Evolutionary conservation across 139 green algal species (phyloP), one percentile per base, ranked within the genome.

Genomic region (Volvox reticuliferus): DNA sequence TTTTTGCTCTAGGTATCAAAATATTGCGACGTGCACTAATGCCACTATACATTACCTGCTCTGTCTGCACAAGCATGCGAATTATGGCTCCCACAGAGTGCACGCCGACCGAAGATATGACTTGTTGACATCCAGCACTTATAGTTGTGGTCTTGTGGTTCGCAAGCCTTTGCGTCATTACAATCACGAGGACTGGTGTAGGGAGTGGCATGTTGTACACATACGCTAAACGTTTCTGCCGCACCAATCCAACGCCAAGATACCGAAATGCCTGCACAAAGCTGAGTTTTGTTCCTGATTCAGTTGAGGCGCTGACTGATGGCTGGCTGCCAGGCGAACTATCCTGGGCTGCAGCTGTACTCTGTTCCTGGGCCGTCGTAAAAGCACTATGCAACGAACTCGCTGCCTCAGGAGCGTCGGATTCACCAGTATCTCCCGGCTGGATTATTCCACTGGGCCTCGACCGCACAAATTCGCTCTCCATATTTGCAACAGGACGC

Each of bases 11-110:
- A 55, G 44, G 44, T 14, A 55, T 55, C 9, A 55, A 55, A 14
- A 55, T 55, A 55, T 55, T 55, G 44, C 44, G 44, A 55, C 44
- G 44, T 55, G 9, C 9, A 55, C 44, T n/a, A n/a, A 55, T 55
- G 5, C 44, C 44, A 9, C 44, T 14, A 9, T 55, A 55, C 9
- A 55, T 55, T 61, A 92, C 89, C 89, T 84, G 22, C 35, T 87
- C 24, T 13, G 80, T 22, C 55, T 84, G 73, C 33, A 81, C 32
- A 9, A 75, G 26, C 82, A 92, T 55, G 28, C 81, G 16, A 28
- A 92, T 32, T 17, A 82, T 9, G 2, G 82, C 63, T 18, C 55
- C 82, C 33, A 89, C 26, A 1, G 89, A 90, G 82, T 92, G 89
- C 6, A 88, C 84, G 37, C 81, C 81, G 2, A 82, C 82, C 30